phyloP scores from a whole-genome alignment of 768 basidiomycete species.

The Polyporus arcularius region DNA sequence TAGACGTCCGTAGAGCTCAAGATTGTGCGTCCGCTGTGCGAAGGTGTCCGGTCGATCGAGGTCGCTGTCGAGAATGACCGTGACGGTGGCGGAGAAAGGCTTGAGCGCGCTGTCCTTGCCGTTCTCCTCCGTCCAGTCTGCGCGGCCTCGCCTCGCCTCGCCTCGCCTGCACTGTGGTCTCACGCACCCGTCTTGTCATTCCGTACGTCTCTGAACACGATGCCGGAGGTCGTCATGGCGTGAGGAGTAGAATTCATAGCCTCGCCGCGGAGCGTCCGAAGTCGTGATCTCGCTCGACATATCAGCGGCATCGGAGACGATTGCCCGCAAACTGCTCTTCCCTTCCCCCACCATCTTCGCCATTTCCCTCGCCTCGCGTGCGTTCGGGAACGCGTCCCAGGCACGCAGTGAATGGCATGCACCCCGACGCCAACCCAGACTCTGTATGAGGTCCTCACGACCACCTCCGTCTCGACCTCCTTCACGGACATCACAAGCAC shows the following conservation, averaged over 20 bases:
- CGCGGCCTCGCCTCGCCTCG: too few species aligned
- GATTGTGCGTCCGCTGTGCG: too few species aligned
- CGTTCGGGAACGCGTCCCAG: background rate
- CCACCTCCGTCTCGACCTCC: conserved; percentile 37
- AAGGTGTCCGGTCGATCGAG: too few species aligned
- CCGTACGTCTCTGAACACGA: too few species aligned
- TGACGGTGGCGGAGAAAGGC: too few species aligned
- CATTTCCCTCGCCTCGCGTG: background rate
- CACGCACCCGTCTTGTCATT: too few species aligned
- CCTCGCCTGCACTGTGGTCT: too few species aligned
- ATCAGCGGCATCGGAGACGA: background rate
- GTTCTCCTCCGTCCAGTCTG: too few species aligned
- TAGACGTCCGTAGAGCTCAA: too few species aligned
- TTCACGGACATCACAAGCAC: conserved; percentile 38
- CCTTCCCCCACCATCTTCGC: conserved; percentile 1
- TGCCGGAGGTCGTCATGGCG: too few species aligned
- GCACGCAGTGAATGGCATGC: conserved; percentile 37
- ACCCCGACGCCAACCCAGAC: conserved; percentile 45
- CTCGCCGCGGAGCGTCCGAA: conserved; percentile 3
- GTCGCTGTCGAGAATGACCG: too few species aligned
- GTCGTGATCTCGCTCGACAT: background rate
- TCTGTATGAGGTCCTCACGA: conserved; percentile 39
- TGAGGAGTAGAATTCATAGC: background rate
- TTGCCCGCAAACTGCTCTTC: conserved; percentile 1
- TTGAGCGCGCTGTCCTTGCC: too few species aligned